Conservation (phyloP, 495 filamentous ascomycete species). For the Penicillium alfredii region DNA sequence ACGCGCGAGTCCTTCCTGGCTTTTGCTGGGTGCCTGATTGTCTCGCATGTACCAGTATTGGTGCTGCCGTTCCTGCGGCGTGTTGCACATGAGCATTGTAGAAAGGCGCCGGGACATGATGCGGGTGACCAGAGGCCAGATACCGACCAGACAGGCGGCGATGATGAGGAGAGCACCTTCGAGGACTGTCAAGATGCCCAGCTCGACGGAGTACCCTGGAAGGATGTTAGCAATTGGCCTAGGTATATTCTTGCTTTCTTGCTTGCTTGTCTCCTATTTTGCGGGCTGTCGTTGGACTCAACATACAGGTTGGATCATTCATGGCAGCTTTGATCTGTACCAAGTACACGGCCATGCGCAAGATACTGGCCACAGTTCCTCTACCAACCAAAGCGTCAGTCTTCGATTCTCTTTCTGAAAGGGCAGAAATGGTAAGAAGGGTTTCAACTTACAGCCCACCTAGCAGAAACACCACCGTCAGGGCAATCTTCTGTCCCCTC, state of each 20-base stretch:
- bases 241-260: no score
- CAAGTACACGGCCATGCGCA: conserved; percentile 18
- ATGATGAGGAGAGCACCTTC: conserved; percentile 22
- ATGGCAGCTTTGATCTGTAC: not conserved
- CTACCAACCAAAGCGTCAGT: conserved; percentile 2
- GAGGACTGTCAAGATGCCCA: conserved; percentile 19
- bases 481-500: conserved; percentile 17
- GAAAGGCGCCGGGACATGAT: conserved; percentile 5
- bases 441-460: conserved; percentile 25
- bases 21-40: not conserved
- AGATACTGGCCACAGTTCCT: conserved; percentile 19
- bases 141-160: conserved; percentile 20
- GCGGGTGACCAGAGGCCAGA: conserved; percentile 21
- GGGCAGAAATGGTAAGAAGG: no score
- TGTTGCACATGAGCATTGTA: conserved; percentile 2
- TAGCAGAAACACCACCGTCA: conserved; percentile 24
- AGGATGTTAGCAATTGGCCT: not conserved
- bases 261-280: no score
- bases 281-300: no score
- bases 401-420: no score
- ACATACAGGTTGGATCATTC: conserved; percentile 21
- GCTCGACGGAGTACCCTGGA: conserved; percentile 19
- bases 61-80: not conserved
- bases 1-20: not conserved
- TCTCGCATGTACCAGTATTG: conserved; percentile 5